A percentile compares a stretch with the other conserved stretches of the same genome.
phyloP scores from a whole-genome alignment of 148 eudicot species.

The Vaccinium myrtillus region DNA sequence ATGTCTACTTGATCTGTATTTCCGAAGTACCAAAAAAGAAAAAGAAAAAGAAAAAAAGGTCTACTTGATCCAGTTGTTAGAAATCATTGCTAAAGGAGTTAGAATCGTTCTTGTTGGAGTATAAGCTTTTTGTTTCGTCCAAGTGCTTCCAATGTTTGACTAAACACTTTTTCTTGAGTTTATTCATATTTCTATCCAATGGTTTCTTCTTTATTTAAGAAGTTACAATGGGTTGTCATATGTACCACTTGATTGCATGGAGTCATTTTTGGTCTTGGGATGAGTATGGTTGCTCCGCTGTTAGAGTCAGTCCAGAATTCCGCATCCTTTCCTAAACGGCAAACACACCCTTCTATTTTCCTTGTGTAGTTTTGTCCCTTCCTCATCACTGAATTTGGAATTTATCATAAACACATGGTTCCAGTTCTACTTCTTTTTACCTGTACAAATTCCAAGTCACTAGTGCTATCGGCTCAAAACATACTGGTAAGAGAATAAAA shows the following conservation, averaged over 20 bases:
- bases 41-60: background rate
- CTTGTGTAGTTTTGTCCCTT: background rate
- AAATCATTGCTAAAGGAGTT: constrained; percentile 5
- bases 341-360: background rate
- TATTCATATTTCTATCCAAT: background rate
- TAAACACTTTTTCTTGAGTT: background rate
- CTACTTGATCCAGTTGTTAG: constrained; percentile 6
- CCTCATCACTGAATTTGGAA: background rate
- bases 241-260: background rate
- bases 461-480: background rate
- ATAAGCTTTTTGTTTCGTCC: background rate
- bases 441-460: background rate
- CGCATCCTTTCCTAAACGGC: background rate
- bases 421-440: background rate
- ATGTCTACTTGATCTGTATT: background rate
- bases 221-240: background rate
- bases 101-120: background rate
- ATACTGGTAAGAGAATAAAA: constrained; percentile 8
- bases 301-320: background rate
- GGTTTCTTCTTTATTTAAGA: background rate
- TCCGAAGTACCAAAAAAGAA: too few species aligned
- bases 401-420: background rate
- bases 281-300: background rate
- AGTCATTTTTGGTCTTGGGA: background rate
- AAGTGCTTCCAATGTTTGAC: background rate